These are phyloP conservation scores for Boletus rubroflammeus DNA, from an alignment of 768 basidiomycete species.

Conservation along the genomic window DNA sequence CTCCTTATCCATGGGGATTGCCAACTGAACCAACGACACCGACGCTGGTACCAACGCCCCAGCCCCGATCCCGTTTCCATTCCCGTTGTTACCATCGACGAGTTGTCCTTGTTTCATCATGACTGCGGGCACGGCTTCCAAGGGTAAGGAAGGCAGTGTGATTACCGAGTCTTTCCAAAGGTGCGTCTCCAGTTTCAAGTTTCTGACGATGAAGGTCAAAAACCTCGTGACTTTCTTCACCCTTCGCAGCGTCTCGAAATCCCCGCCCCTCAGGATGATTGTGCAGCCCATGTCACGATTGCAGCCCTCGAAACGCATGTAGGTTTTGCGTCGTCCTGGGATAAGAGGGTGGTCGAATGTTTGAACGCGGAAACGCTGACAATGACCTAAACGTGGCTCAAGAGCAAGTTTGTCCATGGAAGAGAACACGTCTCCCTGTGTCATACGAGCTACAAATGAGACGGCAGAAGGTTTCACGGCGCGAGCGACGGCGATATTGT, in stretches of 20 bases:
- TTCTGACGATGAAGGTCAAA: conserved; percentile 88
- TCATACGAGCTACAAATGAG: conserved; percentile 86
- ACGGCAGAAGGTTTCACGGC: conserved; percentile 87
- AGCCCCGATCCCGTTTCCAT: conserved; percentile 11
- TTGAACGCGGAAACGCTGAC: conserved; percentile 79
- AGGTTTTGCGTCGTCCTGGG: conserved; percentile 91
- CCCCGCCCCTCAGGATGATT: conserved; percentile 84
- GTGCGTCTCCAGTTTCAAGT: conserved; percentile 89
- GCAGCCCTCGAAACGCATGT: conserved; percentile 98
- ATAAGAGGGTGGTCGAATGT: conserved; percentile 94
- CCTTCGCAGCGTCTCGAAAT: conserved; percentile 72
- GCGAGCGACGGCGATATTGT: conserved; percentile 87
- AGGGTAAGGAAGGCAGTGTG: conserved; percentile 61
- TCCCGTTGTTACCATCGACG: conserved; percentile 22
- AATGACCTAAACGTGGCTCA: conserved; percentile 88
- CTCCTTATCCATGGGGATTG: conserved; percentile 16
- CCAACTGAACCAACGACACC: conserved; percentile 24
- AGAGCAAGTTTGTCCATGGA: conserved; percentile 92
- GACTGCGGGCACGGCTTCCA: conserved; percentile 57
- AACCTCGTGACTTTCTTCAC: conserved; percentile 93
- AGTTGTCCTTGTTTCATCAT: conserved; percentile 28
- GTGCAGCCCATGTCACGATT: conserved; percentile 92
- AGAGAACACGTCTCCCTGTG: conserved; percentile 90
- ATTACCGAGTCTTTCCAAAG: conserved; percentile 91
- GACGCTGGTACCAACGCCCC: conserved; percentile 18